Evolutionary conservation across 352 stramenopile genomes (phyloP), one percentile per base, ranked within the genome.

Genomic region (Globisporangium heterothallicum): DNA sequence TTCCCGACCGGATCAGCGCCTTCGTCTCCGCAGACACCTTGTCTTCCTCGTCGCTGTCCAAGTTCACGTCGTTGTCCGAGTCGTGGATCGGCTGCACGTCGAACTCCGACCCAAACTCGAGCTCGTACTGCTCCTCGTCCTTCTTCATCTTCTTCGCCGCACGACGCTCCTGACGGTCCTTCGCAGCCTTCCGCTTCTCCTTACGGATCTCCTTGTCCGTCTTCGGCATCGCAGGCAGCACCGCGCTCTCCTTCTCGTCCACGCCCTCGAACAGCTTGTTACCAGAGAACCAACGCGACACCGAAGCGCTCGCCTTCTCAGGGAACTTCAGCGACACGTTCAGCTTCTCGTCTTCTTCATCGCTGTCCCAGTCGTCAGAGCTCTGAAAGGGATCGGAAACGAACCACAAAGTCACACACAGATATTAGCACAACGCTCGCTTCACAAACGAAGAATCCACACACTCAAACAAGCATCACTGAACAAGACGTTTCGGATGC

Each of bases 131-230:
- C 49, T 92, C 82, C 24, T 92, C 79, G 42, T 94, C 84, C 53
- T 87, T 86, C 52, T 90, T 90, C 13, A 72, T 59, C 56, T 90
- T 91, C 61, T 93, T 92, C 8, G 64, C 40, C 0, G 66, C 59
- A 19, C 84, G 80, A 4, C 93, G 84, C 68, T 98, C 91, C 47
- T 97, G 78, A 1, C 93, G 83, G 8, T 97, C 87, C 49, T 86
- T 84, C 0, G 91, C 93, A 48, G 98, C 98, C 54, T 97, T 88
- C 16, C 97, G 84, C 66, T 99, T 99, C 35, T 98, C 92, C 44
- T 98, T 88, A 27, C 97, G 95, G 53, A 97, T 94, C 61, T 99
- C 80, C 64, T 99, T 99, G 57, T 99, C 97, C 0, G 96, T 99
- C 70, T 98, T 98, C 0, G 96, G 96, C 88, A 99, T 99, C 9